Conservation (phyloP, 2,329 filamentous ascomycete species). For the Zopfia rhizophila region DNA sequence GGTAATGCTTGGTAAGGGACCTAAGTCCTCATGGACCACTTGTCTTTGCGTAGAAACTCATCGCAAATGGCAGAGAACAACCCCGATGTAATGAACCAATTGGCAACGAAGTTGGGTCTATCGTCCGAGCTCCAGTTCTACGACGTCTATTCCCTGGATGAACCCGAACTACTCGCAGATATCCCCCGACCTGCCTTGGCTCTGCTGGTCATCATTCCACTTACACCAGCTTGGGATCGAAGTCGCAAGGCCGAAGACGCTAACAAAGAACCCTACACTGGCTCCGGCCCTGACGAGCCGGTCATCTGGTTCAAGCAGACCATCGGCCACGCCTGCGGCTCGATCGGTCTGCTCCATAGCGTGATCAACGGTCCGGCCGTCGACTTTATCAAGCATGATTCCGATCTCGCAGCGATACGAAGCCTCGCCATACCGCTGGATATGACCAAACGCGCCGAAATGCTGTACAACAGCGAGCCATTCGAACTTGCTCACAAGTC, state of each 20-base stretch:
- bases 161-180: constrained; percentile 56
- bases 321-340: constrained; percentile 65
- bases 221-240: constrained; percentile 48
- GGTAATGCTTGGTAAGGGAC: constrained; percentile 31
- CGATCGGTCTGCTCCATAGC: constrained; percentile 64
- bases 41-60: constrained; percentile 22
- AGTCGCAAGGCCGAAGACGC: constrained; percentile 52
- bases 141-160: constrained; percentile 61
- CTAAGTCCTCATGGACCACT: constrained; percentile 13
- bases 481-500: constrained; percentile 80
- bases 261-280: constrained; percentile 52
- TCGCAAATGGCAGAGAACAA: constrained; percentile 59
- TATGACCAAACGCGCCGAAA: constrained; percentile 70
- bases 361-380: constrained; percentile 58
- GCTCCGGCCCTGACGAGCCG: constrained; percentile 58
- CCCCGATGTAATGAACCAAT: constrained; percentile 60
- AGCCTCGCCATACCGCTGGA: constrained; percentile 71
- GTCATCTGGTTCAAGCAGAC: constrained; percentile 67
- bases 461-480: constrained; percentile 77
- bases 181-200: constrained; percentile 62
- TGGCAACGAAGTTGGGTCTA: constrained; percentile 59
- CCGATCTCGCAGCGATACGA: constrained; percentile 54
- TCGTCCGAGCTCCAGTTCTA: constrained; percentile 59
- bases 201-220: constrained; percentile 61
- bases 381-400: constrained; percentile 53